Percentiles rank a stretch among this genome's conserved stretches.
Evolutionary conservation across 2,329 filamentous ascomycete genomes (phyloP).

Genomic region (Passalora sequoiae): DNA sequence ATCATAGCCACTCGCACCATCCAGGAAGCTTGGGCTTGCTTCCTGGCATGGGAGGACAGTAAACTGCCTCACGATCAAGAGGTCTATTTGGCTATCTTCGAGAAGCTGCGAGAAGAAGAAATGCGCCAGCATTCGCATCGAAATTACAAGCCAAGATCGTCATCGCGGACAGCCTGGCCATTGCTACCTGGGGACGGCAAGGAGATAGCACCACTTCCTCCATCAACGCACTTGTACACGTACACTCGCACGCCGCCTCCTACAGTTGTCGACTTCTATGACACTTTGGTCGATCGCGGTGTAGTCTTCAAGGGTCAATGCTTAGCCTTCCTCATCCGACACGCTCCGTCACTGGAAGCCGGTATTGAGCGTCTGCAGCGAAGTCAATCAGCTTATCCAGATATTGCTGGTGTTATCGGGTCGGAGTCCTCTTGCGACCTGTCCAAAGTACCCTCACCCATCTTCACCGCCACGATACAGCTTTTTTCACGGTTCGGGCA

Average conservation of each 20-base stretch:
- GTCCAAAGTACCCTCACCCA: neutral
- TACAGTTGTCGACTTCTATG: conserved; percentile 53
- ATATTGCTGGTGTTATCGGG: conserved; percentile 9
- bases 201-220: conserved; percentile 52
- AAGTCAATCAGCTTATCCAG: conserved; percentile 11
- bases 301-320: conserved; percentile 48
- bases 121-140: neutral
- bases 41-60: conserved; percentile 51
- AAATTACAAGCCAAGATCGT: neutral
- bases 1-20: conserved; percentile 56
- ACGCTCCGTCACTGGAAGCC: conserved; percentile 46
- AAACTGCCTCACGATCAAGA: conserved; percentile 34
- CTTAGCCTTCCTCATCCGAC: conserved; percentile 52
- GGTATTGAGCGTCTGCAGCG: conserved; percentile 47
- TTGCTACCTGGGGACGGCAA: conserved; percentile 56
- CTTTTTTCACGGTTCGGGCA: neutral
- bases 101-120: conserved; percentile 47
- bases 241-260: conserved; percentile 59
- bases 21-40: conserved; percentile 62
- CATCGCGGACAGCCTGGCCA: conserved; percentile 18
- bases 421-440: neutral
- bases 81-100: conserved; percentile 54
- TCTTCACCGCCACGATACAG: neutral
- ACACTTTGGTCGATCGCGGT: conserved; percentile 50
- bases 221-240: conserved; percentile 60